Evolutionary conservation across 345 rosid genomes (phyloP).

Genomic region (Salix exigua): DNA sequence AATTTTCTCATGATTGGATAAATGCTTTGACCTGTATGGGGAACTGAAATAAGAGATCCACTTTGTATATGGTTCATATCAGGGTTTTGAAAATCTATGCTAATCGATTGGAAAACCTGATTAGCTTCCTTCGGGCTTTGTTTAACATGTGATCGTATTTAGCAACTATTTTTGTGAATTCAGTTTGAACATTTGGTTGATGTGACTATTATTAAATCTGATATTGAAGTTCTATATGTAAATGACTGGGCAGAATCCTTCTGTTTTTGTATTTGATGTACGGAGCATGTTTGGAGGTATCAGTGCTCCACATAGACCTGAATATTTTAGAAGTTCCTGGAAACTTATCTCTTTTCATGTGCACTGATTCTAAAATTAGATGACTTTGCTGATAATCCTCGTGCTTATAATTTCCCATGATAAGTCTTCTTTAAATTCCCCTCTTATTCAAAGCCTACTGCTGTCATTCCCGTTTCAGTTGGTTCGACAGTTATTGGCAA

Average conservation of each 20-base stretch:
- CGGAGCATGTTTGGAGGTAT: neutral
- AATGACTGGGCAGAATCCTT: neutral
- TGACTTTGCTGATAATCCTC: neutral
- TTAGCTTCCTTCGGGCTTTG: neutral
- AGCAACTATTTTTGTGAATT: neutral
- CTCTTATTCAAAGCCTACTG: neutral
- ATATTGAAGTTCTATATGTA: neutral
- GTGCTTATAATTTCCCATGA: neutral
- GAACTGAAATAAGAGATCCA: conserved; percentile 8
- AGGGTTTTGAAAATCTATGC: neutral
- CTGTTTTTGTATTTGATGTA: neutral
- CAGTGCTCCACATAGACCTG: neutral
- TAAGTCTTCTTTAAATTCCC: neutral
- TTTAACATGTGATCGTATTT: neutral
- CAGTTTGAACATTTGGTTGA: neutral
- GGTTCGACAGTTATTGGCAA: neutral
- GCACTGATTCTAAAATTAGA: neutral
- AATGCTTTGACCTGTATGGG: neutral
- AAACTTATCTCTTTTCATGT: neutral
- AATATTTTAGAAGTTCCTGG: neutral
- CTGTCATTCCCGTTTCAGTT: neutral
- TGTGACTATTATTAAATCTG: neutral
- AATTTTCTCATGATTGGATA: conserved; percentile 5
- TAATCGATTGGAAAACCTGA: neutral
- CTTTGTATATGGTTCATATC: neutral